Evolutionary conservation across 257 asterid genomes (phyloP).

Genomic region (Scutellaria barbata): DNA sequence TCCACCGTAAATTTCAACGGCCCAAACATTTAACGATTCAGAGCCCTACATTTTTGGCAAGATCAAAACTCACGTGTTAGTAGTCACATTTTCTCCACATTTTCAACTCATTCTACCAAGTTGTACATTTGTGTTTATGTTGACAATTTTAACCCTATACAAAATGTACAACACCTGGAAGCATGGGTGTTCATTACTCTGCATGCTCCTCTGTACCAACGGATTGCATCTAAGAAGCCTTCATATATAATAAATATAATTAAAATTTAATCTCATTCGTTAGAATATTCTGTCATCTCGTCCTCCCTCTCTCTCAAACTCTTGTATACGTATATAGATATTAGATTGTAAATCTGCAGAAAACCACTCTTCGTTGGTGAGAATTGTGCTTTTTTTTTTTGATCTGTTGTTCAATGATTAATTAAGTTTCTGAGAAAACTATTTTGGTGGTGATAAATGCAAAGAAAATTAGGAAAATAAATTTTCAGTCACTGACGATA

Average conservation of each 20-base stretch:
- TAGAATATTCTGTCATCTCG: not conserved
- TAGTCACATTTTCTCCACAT: not conserved
- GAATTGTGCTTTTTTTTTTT: conserved; percentile 17
- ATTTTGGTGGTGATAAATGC: not conserved
- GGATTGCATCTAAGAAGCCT: not conserved
- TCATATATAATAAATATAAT: too few species aligned
- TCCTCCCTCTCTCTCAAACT: not conserved
- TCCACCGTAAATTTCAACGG: not conserved
- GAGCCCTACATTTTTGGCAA: not conserved
- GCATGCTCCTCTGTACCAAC: not conserved
- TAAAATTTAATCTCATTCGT: too few species aligned
- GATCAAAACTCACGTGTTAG: not conserved
- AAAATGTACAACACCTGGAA: conserved; percentile 22
- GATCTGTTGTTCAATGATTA: not conserved
- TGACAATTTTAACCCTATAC: too few species aligned
- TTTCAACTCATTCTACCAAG: too few species aligned
- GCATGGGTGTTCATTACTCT: not conserved
- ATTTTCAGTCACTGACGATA: not conserved
- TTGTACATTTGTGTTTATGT: too few species aligned
- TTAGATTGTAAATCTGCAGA: not conserved
- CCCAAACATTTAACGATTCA: not conserved
- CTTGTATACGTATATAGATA: too few species aligned
- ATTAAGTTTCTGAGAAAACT: not conserved
- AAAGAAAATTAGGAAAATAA: not conserved
- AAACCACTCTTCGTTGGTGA: not conserved